phyloP scores from a whole-genome alignment of 176 grass and related monocot species.

The Eremochloa ophiuroides region DNA sequence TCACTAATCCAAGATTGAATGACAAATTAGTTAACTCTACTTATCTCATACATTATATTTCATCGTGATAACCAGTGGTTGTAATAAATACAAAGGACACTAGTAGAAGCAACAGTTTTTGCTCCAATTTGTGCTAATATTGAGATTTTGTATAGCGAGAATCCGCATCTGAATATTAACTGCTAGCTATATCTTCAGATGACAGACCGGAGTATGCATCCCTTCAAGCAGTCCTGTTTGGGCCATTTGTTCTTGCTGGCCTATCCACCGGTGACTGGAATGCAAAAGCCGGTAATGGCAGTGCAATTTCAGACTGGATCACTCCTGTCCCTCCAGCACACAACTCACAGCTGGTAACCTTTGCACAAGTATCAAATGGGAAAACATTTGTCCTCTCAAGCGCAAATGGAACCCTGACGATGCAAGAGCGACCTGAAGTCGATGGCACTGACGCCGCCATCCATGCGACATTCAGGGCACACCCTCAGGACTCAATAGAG shows the following conservation, averaged over 20 bases:
- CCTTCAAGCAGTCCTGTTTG: conserved; percentile 80
- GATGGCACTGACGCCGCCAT: conserved; percentile 49
- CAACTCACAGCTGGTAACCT: conserved; percentile 62
- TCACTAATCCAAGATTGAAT: not conserved
- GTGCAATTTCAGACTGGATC: conserved; percentile 65
- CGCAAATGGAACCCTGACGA: conserved; percentile 57
- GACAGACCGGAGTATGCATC: conserved; percentile 65
- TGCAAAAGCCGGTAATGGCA: conserved; percentile 35
- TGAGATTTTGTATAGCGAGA: not conserved
- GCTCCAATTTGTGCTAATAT: not conserved
- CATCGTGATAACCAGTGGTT: not conserved
- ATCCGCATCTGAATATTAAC: not conserved
- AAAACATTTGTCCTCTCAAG: conserved; percentile 58
- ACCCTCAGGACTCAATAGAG: conserved; percentile 27
- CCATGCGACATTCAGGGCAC: conserved; percentile 74
- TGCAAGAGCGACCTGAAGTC: conserved; percentile 54
- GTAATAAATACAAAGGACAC: conserved; percentile 5
- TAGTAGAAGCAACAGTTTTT: not conserved
- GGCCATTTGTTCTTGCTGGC: conserved; percentile 77
- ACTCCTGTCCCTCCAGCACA: conserved; percentile 45
- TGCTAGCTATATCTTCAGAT: conserved; percentile 48
- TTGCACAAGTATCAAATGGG: conserved; percentile 50
- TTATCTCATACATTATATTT: not conserved
- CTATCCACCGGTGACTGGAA: conserved; percentile 63
- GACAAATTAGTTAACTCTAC: not conserved